A percentile compares a stretch with the other conserved stretches of the same genome.
phyloP scores from a whole-genome alignment of 2,329 filamentous ascomycete species.

The Setomelanomma holmii region DNA sequence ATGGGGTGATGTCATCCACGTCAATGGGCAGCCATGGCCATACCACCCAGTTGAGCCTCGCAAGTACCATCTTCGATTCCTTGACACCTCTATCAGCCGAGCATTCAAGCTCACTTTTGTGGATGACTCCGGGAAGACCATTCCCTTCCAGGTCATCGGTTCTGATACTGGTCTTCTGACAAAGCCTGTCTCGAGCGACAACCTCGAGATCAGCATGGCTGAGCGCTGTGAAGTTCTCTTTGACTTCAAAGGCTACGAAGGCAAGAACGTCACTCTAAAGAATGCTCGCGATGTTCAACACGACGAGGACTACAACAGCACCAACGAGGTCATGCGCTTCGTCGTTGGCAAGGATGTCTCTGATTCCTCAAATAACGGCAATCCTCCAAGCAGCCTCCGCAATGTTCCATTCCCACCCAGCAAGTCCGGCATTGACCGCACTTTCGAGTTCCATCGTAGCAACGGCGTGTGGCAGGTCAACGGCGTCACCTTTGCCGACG shows the following conservation, averaged over 20 bases:
- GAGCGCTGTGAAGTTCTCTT: conserved; percentile 68
- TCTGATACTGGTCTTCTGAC: conserved; percentile 57
- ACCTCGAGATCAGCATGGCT: conserved; percentile 61
- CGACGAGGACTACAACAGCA: conserved; percentile 61
- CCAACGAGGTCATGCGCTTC: conserved; percentile 51
- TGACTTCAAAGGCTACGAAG: conserved; percentile 61
- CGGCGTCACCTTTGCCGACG: conserved; percentile 44
- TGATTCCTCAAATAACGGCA: conserved; percentile 31
- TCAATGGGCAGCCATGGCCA: conserved; percentile 68
- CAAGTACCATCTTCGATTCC: conserved; percentile 65
- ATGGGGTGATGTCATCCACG: conserved; percentile 65
- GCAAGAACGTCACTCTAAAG: conserved; percentile 59
- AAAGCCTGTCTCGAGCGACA: conserved; percentile 53
- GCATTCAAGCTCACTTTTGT: conserved; percentile 61
- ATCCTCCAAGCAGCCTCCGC: conserved; percentile 35
- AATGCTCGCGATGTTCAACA: conserved; percentile 56
- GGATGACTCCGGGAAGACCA: conserved; percentile 43
- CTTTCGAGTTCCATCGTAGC: conserved; percentile 43
- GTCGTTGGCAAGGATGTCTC: conserved; percentile 51
- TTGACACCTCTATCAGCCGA: conserved; percentile 52
- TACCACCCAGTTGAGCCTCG: conserved; percentile 65
- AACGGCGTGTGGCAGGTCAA: conserved; percentile 49
- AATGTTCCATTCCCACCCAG: conserved; percentile 42
- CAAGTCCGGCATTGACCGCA: conserved; percentile 38
- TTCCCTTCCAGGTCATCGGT: conserved; percentile 63